Conservation (phyloP, 331 rosid genomes). For the Pyracantha coccinea region DNA sequence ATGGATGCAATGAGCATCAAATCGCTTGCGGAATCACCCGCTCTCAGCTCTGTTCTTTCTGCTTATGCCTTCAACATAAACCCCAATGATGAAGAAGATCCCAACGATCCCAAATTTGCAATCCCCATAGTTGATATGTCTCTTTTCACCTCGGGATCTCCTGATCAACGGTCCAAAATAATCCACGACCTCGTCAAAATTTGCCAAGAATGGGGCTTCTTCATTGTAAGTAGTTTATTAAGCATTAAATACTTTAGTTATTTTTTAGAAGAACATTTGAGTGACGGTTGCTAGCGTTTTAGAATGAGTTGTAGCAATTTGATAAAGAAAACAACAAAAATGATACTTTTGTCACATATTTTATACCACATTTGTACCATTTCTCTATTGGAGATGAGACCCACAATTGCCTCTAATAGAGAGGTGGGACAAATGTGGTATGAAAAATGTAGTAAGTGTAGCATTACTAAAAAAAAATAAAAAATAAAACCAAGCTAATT, state of each 20-base stretch:
- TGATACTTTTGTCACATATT: too few relatives aligned
- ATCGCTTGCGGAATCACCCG: neutral
- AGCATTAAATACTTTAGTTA: too few relatives aligned
- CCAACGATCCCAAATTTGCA: neutral
- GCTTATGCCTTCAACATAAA: neutral
- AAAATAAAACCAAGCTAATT: too few relatives aligned
- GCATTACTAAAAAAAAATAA: too few relatives aligned
- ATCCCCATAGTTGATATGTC: constrained; percentile 17
- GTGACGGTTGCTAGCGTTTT: neutral
- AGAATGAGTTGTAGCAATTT: neutral
- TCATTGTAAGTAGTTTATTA: neutral
- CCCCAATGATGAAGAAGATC: neutral
- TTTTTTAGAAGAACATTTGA: too few relatives aligned
- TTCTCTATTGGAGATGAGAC: too few relatives aligned
- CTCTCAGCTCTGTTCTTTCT: neutral
- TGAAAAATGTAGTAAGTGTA: neutral
- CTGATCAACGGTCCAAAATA: constrained; percentile 4
- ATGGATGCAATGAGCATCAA: neutral
- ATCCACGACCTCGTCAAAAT: constrained; percentile 16
- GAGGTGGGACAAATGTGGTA: too few relatives aligned
- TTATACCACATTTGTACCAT: too few relatives aligned
- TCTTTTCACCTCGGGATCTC: constrained; percentile 6
- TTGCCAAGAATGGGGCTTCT: constrained; percentile 4
- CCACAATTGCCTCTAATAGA: accelerated
- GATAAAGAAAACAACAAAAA: too few relatives aligned